These are phyloP conservation scores for Eutypella sp. DNA, from an alignment of 2,329 filamentous ascomycete genomes.

Conservation along the genomic window DNA sequence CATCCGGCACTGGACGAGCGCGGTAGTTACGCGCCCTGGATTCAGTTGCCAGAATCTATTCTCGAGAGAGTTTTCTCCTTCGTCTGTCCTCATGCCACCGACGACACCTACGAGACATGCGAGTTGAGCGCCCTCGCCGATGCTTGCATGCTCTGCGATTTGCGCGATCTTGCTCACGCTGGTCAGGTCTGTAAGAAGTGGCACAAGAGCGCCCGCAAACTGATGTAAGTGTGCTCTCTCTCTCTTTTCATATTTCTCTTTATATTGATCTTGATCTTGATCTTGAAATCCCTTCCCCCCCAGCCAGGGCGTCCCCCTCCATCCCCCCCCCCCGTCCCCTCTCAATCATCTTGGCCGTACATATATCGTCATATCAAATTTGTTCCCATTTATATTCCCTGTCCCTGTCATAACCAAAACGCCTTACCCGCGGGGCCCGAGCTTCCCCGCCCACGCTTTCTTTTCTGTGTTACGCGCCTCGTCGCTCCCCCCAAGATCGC, in stretches of 20 bases:
- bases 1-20: conserved; percentile 16
- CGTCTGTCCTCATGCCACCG: conserved; percentile 77
- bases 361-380: too few relatives aligned
- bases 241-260: background rate
- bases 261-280: background rate
- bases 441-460: too few relatives aligned
- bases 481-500: background rate
- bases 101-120: conserved; percentile 74
- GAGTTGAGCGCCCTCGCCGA: conserved; percentile 75
- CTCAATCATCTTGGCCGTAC: too few relatives aligned
- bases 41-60: conserved; percentile 59
- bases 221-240: conserved; percentile 52
- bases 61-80: conserved; percentile 73
- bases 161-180: conserved; percentile 81
- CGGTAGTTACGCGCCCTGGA: conserved; percentile 25
- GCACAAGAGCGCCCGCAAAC: conserved; percentile 46
- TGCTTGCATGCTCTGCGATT: conserved; percentile 88
- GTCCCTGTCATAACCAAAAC: too few relatives aligned
- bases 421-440: too few relatives aligned
- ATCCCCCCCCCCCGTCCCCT: too few relatives aligned
- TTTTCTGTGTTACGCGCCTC: too few relatives aligned
- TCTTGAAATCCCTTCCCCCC: too few relatives aligned
- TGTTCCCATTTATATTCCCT: too few relatives aligned
- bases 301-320: too few relatives aligned
- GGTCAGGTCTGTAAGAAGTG: conserved; percentile 70